Conservation (phyloP, 257 asterid species). For the Solanum etuberosum region DNA sequence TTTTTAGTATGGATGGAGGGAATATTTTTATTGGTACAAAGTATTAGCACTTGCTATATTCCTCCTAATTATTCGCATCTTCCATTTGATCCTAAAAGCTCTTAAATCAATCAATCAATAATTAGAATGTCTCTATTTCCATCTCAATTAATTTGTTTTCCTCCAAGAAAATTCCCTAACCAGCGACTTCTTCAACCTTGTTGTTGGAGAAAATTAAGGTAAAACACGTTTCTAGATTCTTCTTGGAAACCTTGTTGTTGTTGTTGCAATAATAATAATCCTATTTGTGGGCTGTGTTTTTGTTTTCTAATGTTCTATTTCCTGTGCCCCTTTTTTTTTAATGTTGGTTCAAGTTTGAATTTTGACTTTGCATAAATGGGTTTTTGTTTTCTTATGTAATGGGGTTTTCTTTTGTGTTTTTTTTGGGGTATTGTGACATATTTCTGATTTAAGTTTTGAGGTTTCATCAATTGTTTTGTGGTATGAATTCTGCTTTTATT, state of each 20-base stretch:
- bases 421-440: neutral
- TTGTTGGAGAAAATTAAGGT: neutral
- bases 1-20: too few species aligned
- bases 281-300: neutral
- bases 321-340: neutral
- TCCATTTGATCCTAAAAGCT: neutral
- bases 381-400: neutral
- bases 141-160: neutral
- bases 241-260: neutral
- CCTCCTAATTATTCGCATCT: constrained; percentile 3
- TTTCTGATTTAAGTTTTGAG: neutral
- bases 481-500: neutral
- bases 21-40: neutral
- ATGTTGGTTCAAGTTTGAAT: neutral
- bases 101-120: neutral
- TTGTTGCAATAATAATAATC: neutral
- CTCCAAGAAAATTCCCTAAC: neutral
- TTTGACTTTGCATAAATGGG: neutral
- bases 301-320: neutral
- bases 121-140: neutral
- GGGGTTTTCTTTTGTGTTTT: neutral
- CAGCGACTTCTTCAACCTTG: neutral
- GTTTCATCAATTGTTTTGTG: neutral
- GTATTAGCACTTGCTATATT: neutral
- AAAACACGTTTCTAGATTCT: neutral